Percentiles rank a stretch among this genome's conserved stretches.
phyloP scores from a whole-genome alignment of 768 basidiomycete species.

The Hygrocybe punicea region DNA sequence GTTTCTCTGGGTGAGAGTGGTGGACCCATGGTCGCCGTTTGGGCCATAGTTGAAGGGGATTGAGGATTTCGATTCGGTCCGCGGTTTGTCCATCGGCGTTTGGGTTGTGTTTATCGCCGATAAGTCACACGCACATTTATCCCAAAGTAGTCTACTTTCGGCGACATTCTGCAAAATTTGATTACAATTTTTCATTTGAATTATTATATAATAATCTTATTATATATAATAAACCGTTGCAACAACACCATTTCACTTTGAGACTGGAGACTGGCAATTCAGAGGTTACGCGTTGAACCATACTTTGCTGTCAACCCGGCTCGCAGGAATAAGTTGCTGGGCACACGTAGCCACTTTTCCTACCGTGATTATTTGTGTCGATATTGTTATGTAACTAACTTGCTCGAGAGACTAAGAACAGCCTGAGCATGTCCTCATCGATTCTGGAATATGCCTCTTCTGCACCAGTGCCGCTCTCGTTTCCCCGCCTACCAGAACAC shows the following conservation, averaged over 20 bases:
- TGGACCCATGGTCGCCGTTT: slow-evolving; percentile 69
- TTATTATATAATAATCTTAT: no score
- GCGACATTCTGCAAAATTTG: background rate
- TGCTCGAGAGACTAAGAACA: no score
- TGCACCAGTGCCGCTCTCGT: slow-evolving; percentile 62
- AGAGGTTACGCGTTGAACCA: no score
- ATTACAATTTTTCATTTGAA: no score
- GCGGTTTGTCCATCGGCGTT: background rate
- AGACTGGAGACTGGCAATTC: no score
- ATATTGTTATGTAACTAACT: no score
- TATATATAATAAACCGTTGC: no score
- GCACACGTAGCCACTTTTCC: no score
- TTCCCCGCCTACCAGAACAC: slow-evolving; percentile 66
- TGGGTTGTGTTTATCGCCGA: background rate
- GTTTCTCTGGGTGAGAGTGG: slow-evolving; percentile 75
- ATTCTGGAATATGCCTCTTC: slow-evolving; percentile 66
- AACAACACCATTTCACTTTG: no score
- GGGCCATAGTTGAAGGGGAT: slow-evolving; percentile 47
- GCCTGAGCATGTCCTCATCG: slow-evolving; percentile 37
- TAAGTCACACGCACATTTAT: background rate
- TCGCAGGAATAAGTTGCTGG: no score
- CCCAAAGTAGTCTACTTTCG: background rate
- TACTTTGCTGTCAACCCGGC: no score
- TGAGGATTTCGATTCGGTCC: background rate
- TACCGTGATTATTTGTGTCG: no score